phyloP scores from a whole-genome alignment of 2,329 filamentous ascomycete genomes.

The Stachybotrys echinatus region DNA sequence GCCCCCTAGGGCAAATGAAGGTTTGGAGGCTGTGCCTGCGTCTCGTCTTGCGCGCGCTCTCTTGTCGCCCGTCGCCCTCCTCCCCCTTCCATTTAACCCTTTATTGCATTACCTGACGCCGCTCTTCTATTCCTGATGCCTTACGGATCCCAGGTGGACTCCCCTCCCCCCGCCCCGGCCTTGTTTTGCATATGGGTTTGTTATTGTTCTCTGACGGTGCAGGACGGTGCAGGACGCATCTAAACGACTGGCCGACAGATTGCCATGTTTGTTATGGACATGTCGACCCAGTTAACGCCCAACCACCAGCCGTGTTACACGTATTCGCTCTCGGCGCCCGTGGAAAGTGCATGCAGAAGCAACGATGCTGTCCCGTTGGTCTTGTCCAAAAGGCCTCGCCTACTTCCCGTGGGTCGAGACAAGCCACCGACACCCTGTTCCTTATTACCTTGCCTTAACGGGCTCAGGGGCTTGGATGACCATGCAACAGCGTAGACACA shows the following conservation, averaged over 20 bases:
- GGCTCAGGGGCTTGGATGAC: no score
- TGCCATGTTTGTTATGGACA: neutral
- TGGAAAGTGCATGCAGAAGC: neutral
- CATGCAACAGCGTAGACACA: no score
- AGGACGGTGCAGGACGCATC: neutral
- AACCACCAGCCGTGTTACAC: neutral
- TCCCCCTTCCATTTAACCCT: neutral
- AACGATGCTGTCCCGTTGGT: neutral
- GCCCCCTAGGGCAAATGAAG: no score
- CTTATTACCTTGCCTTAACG: neutral
- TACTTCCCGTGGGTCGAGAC: no score
- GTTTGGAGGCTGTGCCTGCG: neutral
- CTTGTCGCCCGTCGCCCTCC: neutral
- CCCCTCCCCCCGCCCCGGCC: no score
- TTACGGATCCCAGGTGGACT: no score
- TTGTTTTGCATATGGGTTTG: neutral
- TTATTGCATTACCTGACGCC: neutral
- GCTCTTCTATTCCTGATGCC: no score
- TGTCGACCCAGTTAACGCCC: neutral
- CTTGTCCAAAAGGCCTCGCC: neutral
- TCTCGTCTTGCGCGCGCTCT: slow-evolving; percentile 1
- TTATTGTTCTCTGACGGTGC: neutral
- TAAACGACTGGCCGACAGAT: neutral
- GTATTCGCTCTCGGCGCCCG: neutral
- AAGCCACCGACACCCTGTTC: no score